phyloP scores from a whole-genome alignment of 2,329 filamentous ascomycete species.

The Colletotrichum sp. region DNA sequence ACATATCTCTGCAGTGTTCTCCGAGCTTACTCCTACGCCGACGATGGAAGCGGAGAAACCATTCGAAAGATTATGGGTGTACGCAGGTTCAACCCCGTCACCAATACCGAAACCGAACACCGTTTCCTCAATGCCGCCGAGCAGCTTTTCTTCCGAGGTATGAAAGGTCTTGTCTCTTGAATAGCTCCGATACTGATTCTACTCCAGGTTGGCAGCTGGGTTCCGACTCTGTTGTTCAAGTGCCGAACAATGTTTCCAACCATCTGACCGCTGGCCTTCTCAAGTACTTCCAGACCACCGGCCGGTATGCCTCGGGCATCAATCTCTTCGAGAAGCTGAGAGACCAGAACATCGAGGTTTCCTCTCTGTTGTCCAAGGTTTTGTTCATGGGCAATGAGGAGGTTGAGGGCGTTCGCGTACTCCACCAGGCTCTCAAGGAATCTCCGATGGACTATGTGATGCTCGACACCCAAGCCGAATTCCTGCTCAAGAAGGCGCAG shows the following conservation, averaged over 20 bases:
- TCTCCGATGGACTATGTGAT: slow-evolving; percentile 98
- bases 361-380: slow-evolving; percentile 88
- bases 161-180: slow-evolving; percentile 3
- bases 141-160: slow-evolving; percentile 91
- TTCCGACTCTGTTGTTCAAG: slow-evolving; percentile 95
- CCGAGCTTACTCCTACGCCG: slow-evolving; percentile 93
- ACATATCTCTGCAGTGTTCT: slow-evolving; percentile 96
- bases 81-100: slow-evolving; percentile 94
- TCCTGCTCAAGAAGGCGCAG: slow-evolving; percentile 83
- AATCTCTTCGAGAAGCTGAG: slow-evolving; percentile 97
- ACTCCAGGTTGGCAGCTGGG: slow-evolving; percentile 85
- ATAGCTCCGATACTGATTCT: slow-evolving; percentile 11
- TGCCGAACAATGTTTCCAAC: slow-evolving; percentile 95
- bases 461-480: slow-evolving; percentile 92
- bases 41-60: slow-evolving; percentile 91
- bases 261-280: slow-evolving; percentile 93
- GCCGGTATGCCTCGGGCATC: slow-evolving; percentile 91
- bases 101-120: slow-evolving; percentile 97
- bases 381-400: slow-evolving; percentile 96
- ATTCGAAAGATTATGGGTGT: slow-evolving; percentile 99
- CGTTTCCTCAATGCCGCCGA: slow-evolving; percentile 94
- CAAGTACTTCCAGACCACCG: slow-evolving; percentile 94
- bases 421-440: slow-evolving; percentile 88
- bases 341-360: slow-evolving; percentile 89
- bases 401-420: slow-evolving; percentile 87